Conservation (phyloP, 768 basidiomycete species). For the Pleurotus giganteus region DNA sequence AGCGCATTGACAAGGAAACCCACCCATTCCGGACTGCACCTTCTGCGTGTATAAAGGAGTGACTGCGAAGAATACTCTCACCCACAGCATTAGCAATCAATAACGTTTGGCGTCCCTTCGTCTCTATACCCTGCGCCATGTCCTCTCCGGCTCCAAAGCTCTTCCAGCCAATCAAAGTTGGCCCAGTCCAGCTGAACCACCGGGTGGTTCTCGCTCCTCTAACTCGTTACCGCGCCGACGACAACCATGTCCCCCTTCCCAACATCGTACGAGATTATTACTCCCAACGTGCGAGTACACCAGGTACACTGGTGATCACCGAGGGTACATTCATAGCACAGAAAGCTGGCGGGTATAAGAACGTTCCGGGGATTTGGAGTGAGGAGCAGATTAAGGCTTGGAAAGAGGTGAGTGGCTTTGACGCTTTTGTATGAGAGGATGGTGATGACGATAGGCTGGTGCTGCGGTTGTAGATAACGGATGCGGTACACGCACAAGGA, state of each 20-base stretch:
- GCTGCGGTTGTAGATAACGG: slow-evolving; percentile 33
- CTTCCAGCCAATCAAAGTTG: slow-evolving; percentile 38
- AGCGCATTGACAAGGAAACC: too few relatives aligned
- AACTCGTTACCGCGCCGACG: slow-evolving; percentile 38
- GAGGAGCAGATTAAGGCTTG: slow-evolving; percentile 48
- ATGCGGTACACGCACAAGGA: slow-evolving; percentile 47
- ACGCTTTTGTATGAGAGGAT: not conserved
- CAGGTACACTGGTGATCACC: slow-evolving; percentile 32
- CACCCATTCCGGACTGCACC: too few relatives aligned
- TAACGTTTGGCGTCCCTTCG: too few relatives aligned
- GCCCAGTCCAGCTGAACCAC: slow-evolving; percentile 34
- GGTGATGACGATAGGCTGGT: not conserved
- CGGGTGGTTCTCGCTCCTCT: slow-evolving; percentile 45
- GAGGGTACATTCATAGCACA: slow-evolving; percentile 35
- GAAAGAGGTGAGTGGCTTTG: slow-evolving; percentile 30
- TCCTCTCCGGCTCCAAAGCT: slow-evolving; percentile 15
- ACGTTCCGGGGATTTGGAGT: slow-evolving; percentile 59
- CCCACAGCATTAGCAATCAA: too few relatives aligned
- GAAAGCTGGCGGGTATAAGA: slow-evolving; percentile 26
- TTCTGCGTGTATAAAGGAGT: too few relatives aligned
- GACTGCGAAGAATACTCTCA: too few relatives aligned
- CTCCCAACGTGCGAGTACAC: slow-evolving; percentile 19
- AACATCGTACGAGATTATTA: slow-evolving; percentile 26
- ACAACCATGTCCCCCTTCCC: slow-evolving; percentile 25
- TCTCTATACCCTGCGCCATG: too few relatives aligned